Percentiles rank a stretch among this genome's conserved stretches.
Conservation (phyloP, 352 stramenopile species). For the Phytophthora ramorum region DNA sequence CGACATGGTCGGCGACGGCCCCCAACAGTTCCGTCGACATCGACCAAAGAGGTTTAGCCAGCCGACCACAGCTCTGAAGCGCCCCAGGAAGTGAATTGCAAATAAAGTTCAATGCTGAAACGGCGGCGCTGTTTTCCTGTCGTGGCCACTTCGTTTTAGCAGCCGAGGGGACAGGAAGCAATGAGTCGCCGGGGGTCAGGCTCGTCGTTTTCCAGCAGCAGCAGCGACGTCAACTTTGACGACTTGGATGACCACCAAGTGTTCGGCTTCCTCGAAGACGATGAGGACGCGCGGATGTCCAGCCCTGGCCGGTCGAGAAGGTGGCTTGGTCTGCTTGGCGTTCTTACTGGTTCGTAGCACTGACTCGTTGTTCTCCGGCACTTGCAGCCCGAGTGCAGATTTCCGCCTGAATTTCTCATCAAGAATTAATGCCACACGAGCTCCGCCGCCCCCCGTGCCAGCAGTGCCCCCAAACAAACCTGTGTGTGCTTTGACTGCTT, state of each 20-base stretch:
- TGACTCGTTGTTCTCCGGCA: not conserved
- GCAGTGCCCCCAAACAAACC: constrained; percentile 18
- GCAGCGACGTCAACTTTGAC: constrained; percentile 69
- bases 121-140: constrained; percentile 11
- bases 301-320: constrained; percentile 30
- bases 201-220: constrained; percentile 51
- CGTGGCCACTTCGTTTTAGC: not conserved
- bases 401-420: constrained; percentile 68
- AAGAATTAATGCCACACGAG: constrained; percentile 34
- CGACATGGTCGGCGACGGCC: constrained; percentile 54
- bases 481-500: constrained; percentile 12
- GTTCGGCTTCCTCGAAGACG: constrained; percentile 62
- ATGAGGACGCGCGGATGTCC: constrained; percentile 27
- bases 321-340: constrained; percentile 6
- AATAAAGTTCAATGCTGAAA: constrained; percentile 33
- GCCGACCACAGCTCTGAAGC: constrained; percentile 22
- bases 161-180: not conserved
- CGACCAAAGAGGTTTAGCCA: constrained; percentile 41
- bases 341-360: not conserved
- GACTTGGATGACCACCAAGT: constrained; percentile 66
- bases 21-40: constrained; percentile 46
- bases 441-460: constrained; percentile 11
- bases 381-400: constrained; percentile 37
- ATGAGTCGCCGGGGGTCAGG: constrained; percentile 45
- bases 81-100: constrained; percentile 32